phyloP scores from a whole-genome alignment of 495 filamentous ascomycete species.

The Aspergillus heteromorphus region DNA sequence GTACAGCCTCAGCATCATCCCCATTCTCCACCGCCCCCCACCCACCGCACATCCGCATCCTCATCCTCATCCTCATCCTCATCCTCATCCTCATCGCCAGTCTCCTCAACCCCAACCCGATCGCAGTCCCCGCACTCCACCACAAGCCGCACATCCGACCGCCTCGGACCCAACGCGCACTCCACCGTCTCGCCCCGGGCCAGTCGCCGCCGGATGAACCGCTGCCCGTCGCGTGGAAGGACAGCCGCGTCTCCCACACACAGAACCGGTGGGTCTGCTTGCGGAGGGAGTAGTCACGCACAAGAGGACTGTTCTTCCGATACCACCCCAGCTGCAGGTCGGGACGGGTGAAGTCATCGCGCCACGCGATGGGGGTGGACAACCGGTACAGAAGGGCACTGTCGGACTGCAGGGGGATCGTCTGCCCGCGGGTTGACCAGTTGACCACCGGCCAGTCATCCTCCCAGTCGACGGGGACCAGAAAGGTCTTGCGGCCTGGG shows the following conservation, averaged over 20 bases:
- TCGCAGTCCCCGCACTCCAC: slow-evolving; percentile 28
- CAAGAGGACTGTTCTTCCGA: slow-evolving; percentile 35
- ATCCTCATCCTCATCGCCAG: no score
- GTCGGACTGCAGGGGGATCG: slow-evolving; percentile 31
- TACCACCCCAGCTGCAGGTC: slow-evolving; percentile 36
- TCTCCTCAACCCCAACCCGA: slow-evolving; percentile 25
- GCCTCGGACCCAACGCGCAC: background rate
- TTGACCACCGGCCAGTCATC: slow-evolving; percentile 48
- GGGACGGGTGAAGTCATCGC: slow-evolving; percentile 31
- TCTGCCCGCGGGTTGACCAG: slow-evolving; percentile 29
- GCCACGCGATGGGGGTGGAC: slow-evolving; percentile 23
- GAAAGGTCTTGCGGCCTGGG: slow-evolving; percentile 41
- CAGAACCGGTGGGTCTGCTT: slow-evolving; percentile 36
- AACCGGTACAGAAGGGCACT: slow-evolving; percentile 26
- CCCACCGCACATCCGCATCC: slow-evolving; percentile 12
- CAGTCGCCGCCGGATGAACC: slow-evolving; percentile 22
- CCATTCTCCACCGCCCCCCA: slow-evolving; percentile 28
- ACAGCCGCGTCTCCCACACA: slow-evolving; percentile 29
- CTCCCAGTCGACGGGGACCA: slow-evolving; percentile 40
- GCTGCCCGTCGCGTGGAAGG: slow-evolving; percentile 22
- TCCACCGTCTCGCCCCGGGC: slow-evolving; percentile 16
- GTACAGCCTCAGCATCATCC: slow-evolving; percentile 43
- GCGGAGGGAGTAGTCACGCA: slow-evolving; percentile 32
- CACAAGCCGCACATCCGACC: slow-evolving; percentile 15
- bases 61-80: background rate